These are phyloP conservation scores for Mariannaea elegans DNA, from an alignment of 2,329 filamentous ascomycete species.

Conservation along the genomic window DNA sequence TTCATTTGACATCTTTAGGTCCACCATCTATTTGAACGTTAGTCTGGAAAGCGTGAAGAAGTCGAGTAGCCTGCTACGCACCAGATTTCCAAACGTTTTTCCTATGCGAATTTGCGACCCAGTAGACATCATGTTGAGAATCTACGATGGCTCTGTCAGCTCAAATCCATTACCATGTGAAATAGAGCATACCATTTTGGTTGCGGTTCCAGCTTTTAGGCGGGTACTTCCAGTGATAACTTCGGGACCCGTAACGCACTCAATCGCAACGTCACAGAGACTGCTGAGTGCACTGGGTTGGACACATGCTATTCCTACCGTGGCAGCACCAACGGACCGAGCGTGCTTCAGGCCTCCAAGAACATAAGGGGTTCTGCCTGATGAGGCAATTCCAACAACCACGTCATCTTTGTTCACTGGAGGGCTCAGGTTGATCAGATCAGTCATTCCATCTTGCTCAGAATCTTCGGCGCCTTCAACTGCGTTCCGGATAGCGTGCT, in stretches of 20 bases:
- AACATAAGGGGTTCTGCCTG: slow-evolving; percentile 29
- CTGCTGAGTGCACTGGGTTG: slow-evolving; percentile 3
- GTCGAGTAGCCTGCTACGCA: slow-evolving; percentile 1
- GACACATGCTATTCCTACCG: slow-evolving; percentile 7
- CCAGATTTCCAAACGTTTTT: slow-evolving; percentile 27
- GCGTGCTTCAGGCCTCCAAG: slow-evolving; percentile 20
- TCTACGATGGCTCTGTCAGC: not conserved
- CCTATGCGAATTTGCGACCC: slow-evolving; percentile 22
- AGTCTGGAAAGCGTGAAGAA: too few relatives aligned
- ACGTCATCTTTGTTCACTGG: slow-evolving; percentile 16
- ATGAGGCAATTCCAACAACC: slow-evolving; percentile 31
- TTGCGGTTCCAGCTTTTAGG: slow-evolving; percentile 16
- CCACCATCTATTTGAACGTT: slow-evolving; percentile 2
- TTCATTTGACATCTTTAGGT: slow-evolving; percentile 12
- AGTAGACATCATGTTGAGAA: slow-evolving; percentile 28
- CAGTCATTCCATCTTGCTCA: slow-evolving; percentile 13
- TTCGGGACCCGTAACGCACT: slow-evolving; percentile 13
- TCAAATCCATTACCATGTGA: too few relatives aligned
- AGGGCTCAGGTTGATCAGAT: slow-evolving; percentile 11
- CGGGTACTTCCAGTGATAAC: slow-evolving; percentile 11
- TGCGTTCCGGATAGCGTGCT: slow-evolving; percentile 27
- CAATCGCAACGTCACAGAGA: slow-evolving; percentile 10
- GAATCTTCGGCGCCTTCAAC: slow-evolving; percentile 30
- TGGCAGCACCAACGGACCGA: slow-evolving; percentile 7
- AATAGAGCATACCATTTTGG: slow-evolving; percentile 5